phyloP scores from a whole-genome alignment of 192 early-diverging fungal genomes.

The Podochytrium sp. region DNA sequence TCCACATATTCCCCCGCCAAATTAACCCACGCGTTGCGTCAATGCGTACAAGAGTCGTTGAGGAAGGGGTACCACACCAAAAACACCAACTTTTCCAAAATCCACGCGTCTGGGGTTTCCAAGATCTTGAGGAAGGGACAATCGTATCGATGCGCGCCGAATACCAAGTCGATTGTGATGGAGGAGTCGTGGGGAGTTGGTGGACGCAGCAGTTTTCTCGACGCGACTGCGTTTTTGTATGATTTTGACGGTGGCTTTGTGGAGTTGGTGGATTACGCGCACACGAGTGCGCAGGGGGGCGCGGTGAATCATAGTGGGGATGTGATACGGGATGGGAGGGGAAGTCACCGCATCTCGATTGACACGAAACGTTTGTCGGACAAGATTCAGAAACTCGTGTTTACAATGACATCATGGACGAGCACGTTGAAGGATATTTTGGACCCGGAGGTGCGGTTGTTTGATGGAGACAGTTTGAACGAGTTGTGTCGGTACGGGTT shows the following conservation, averaged over 20 bases:
- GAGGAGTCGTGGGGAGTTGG: conserved; percentile 38
- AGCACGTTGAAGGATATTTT: conserved; percentile 16
- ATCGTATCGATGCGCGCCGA: conserved; percentile 33
- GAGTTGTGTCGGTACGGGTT: conserved; percentile 39
- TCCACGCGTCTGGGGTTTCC: conserved; percentile 37
- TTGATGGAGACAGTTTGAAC: conserved; percentile 23
- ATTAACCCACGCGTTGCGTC: conserved; percentile 22
- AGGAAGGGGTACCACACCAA: conserved; percentile 39
- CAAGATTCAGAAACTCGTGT: conserved; percentile 32
- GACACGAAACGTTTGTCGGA: conserved; percentile 11
- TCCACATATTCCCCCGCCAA: conserved; percentile 9
- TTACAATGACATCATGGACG: conserved; percentile 38
- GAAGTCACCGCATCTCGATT: conserved; percentile 36
- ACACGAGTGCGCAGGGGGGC: conserved; percentile 11
- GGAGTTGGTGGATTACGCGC: conserved; percentile 7
- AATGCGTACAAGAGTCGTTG: conserved; percentile 24
- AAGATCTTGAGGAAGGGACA: conserved; percentile 40
- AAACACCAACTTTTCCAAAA: conserved; percentile 37
- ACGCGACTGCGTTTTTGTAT: conserved; percentile 32
- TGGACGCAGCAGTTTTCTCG: conserved; percentile 13
- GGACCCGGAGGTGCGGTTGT: conserved; percentile 32
- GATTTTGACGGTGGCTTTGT: conserved; percentile 26
- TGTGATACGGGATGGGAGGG: conserved; percentile 20
- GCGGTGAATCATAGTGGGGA: conserved; percentile 37
- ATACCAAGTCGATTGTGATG: conserved; percentile 36